A percentile compares a stretch with the other conserved stretches of the same genome.
These are phyloP conservation scores for Colletotrichum spinosum DNA, from an alignment of 2,329 filamentous ascomycete genomes.

Conservation along the genomic window DNA sequence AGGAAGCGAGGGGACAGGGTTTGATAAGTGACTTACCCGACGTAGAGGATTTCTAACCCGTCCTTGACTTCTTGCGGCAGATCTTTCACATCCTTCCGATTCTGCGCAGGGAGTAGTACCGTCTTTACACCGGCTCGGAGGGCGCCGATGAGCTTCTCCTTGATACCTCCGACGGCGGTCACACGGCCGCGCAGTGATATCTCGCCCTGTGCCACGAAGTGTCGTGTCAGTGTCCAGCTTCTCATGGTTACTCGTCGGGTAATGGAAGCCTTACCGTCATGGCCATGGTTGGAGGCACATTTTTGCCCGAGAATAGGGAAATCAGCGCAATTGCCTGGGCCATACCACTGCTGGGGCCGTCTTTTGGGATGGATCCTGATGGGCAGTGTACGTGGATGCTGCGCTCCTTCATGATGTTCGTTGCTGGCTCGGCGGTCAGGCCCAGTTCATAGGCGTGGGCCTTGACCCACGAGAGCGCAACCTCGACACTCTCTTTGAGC, in stretches of 20 bases:
- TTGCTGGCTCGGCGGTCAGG: slow-evolving; percentile 80
- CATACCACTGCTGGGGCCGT: slow-evolving; percentile 87
- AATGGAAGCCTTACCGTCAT: slow-evolving; percentile 78
- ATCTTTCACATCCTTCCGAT: slow-evolving; percentile 92
- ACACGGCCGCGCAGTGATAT: slow-evolving; percentile 88
- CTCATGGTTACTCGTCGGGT: neutral
- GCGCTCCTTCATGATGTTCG: slow-evolving; percentile 96
- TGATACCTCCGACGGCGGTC: slow-evolving; percentile 95
- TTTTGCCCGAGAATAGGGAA: slow-evolving; percentile 85
- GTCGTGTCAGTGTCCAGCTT: slow-evolving; percentile 30
- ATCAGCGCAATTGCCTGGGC: slow-evolving; percentile 95
- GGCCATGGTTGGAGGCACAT: slow-evolving; percentile 90
- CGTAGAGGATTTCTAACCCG: slow-evolving; percentile 88
- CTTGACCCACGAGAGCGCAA: slow-evolving; percentile 97
- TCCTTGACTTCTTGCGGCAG: slow-evolving; percentile 89
- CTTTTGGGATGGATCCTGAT: slow-evolving; percentile 93
- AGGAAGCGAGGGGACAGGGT: slow-evolving; percentile 32
- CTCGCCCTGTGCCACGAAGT: slow-evolving; percentile 62
- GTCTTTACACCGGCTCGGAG: slow-evolving; percentile 94
- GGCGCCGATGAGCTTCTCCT: slow-evolving; percentile 97
- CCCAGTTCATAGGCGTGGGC: slow-evolving; percentile 93
- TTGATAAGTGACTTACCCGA: slow-evolving; percentile 72
- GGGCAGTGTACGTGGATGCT: slow-evolving; percentile 97
- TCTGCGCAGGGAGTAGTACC: slow-evolving; percentile 87
- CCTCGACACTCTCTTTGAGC: slow-evolving; percentile 96